Conservation (phyloP, 2,329 filamentous ascomycete genomes). For the Endoconidiophora polonica region DNA sequence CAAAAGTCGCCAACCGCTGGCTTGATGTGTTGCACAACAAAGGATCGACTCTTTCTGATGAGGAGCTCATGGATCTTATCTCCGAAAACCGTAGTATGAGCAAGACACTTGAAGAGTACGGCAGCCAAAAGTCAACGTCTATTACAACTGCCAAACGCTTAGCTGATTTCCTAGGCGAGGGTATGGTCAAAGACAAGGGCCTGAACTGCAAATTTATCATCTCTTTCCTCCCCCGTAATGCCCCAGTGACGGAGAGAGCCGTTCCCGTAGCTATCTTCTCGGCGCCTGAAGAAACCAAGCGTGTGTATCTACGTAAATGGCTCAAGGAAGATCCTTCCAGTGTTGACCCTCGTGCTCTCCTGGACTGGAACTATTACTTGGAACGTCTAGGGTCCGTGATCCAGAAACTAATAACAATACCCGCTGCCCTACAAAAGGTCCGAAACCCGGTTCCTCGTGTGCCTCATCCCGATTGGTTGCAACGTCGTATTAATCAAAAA, state of each 20-base stretch:
- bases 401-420: constrained; percentile 97
- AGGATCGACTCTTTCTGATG: constrained; percentile 78
- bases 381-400: constrained; percentile 94
- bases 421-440: constrained; percentile 86
- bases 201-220: constrained; percentile 99
- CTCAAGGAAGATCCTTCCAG: constrained; percentile 80
- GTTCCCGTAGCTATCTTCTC: constrained; percentile 96
- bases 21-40: constrained; percentile 84
- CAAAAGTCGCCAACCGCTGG: constrained; percentile 91
- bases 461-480: constrained; percentile 89
- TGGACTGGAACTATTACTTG: constrained; percentile 96
- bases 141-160: constrained; percentile 93
- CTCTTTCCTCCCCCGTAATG: constrained; percentile 67
- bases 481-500: constrained; percentile 81
- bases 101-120: constrained; percentile 94
- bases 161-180: constrained; percentile 89
- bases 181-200: constrained; percentile 99
- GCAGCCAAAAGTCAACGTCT: constrained; percentile 89
- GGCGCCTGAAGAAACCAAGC: constrained; percentile 73
- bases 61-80: constrained; percentile 98
- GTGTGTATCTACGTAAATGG: constrained; percentile 86
- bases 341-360: constrained; percentile 74
- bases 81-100: constrained; percentile 97
- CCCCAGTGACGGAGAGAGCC: constrained; percentile 86
- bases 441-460: constrained; percentile 89